Evolutionary conservation across 176 grass and related monocot species (phyloP).

Genomic region (Triticum dicoccoides): DNA sequence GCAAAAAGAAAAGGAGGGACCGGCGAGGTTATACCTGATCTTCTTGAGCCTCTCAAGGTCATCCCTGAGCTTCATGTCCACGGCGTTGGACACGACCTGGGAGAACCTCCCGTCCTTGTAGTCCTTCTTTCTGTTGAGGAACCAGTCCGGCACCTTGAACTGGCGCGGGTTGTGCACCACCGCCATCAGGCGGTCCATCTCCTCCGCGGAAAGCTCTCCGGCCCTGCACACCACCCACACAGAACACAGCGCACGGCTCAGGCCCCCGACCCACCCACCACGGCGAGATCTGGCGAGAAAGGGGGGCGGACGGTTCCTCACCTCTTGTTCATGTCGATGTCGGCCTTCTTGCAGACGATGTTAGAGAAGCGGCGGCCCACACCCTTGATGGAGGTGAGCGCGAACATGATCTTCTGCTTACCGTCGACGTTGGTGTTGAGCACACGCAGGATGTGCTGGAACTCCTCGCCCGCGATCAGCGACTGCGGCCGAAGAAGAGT

Average conservation of each 20-base stretch:
- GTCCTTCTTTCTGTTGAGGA: slow-evolving; percentile 94
- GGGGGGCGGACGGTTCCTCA: neutral
- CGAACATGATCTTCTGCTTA: slow-evolving; percentile 97
- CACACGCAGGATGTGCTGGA: slow-evolving; percentile 94
- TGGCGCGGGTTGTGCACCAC: slow-evolving; percentile 65
- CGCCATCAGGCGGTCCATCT: slow-evolving; percentile 76
- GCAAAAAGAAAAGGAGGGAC: too few species aligned
- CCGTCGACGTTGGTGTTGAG: slow-evolving; percentile 96
- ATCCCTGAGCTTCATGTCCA: slow-evolving; percentile 98
- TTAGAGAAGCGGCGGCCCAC: slow-evolving; percentile 86
- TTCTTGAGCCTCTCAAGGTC: slow-evolving; percentile 96
- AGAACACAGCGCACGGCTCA: neutral
- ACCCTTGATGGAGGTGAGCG: slow-evolving; percentile 92
- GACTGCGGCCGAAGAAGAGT: slow-evolving; percentile 27
- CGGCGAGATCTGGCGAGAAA: neutral
- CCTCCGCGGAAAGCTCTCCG: slow-evolving; percentile 57
- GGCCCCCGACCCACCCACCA: neutral
- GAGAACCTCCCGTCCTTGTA: slow-evolving; percentile 94
- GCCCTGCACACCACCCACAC: slow-evolving; percentile 44
- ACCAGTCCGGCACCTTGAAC: slow-evolving; percentile 94
- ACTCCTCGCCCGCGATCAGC: slow-evolving; percentile 75
- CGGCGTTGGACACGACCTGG: slow-evolving; percentile 79
- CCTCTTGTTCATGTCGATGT: slow-evolving; percentile 97
- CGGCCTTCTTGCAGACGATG: slow-evolving; percentile 96
- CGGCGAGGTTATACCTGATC: slow-evolving; percentile 53